Evolutionary conservation across 73 alveolate species (phyloP).

Genomic region (Paramecium tetraurelia): DNA sequence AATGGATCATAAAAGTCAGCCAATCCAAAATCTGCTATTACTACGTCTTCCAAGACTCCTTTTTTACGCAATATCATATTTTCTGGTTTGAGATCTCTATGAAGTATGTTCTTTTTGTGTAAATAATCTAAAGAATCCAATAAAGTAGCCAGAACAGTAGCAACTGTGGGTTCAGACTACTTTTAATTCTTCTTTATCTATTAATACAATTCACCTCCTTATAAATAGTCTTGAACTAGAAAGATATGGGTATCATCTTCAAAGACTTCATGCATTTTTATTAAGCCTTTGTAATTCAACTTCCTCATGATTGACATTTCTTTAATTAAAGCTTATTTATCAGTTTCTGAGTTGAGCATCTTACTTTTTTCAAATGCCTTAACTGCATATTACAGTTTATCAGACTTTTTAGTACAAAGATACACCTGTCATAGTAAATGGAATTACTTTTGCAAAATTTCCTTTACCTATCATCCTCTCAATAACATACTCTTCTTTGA

Average conservation of each 20-base stretch:
- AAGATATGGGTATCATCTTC: constrained; percentile 66
- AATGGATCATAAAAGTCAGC: constrained; percentile 71
- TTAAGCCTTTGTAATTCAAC: constrained; percentile 38
- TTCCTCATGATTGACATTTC: constrained; percentile 47
- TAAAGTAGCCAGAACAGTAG: constrained; percentile 26
- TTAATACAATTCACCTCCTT: constrained; percentile 70
- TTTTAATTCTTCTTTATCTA: constrained; percentile 37
- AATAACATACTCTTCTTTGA: not conserved
- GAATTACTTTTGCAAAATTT: constrained; percentile 16
- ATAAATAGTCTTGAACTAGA: constrained; percentile 64
- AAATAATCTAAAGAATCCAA: constrained; percentile 55
- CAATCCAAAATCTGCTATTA: constrained; percentile 65
- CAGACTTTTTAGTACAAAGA: constrained; percentile 35
- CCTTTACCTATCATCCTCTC: constrained; percentile 1
- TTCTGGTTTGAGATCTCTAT: constrained; percentile 65
- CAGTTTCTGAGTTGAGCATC: not conserved
- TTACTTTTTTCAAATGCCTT: constrained; percentile 26
- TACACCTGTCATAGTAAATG: not conserved
- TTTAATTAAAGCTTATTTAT: constrained; percentile 17
- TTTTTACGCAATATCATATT: constrained; percentile 55
- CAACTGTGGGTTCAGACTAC: constrained; percentile 60
- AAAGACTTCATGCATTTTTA: constrained; percentile 57
- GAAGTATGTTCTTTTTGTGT: constrained; percentile 27
- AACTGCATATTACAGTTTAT: constrained; percentile 41
- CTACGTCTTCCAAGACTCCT: not conserved